A percentile compares a stretch with the other conserved stretches of the same genome.
Evolutionary conservation across 768 basidiomycete species (phyloP).

Genomic region (Hydnum rufescens): DNA sequence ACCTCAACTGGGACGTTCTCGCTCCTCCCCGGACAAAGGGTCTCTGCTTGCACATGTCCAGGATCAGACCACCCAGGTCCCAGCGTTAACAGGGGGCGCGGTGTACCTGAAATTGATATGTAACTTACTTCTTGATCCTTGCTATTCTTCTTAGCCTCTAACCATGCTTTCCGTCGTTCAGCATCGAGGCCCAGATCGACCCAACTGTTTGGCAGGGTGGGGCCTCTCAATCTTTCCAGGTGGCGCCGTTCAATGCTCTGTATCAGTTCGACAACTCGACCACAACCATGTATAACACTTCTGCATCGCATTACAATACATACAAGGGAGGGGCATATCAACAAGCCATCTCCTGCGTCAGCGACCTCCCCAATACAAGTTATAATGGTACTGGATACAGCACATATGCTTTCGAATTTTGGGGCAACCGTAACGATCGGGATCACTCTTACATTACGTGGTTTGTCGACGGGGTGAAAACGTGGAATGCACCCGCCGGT

Average conservation of each 20-base stretch:
- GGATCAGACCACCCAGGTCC: conserved; percentile 83
- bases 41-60: conserved; percentile 76
- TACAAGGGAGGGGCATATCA: conserved; percentile 32
- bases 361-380: conserved; percentile 30
- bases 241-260: conserved; percentile 55
- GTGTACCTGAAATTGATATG: conserved; percentile 85
- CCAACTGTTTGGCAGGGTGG: conserved; percentile 29
- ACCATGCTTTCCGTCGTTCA: not conserved
- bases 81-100: conserved; percentile 36
- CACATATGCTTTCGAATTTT: conserved; percentile 64
- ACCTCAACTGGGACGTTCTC: conserved; percentile 36
- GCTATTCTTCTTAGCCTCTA: not conserved
- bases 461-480: conserved; percentile 41
- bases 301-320: conserved; percentile 35
- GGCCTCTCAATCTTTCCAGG: conserved; percentile 66
- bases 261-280: conserved; percentile 38
- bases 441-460: conserved; percentile 68
- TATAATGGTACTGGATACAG: conserved; percentile 36
- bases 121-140: not conserved
- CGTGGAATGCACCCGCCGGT: conserved; percentile 52
- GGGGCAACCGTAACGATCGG: conserved; percentile 46
- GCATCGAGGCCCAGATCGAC: conserved; percentile 60
- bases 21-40: conserved; percentile 66
- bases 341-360: conserved; percentile 52
- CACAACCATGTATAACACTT: conserved; percentile 32